Conservation (phyloP, 164 flowering plant species). For the Aristolochia contorta region DNA sequence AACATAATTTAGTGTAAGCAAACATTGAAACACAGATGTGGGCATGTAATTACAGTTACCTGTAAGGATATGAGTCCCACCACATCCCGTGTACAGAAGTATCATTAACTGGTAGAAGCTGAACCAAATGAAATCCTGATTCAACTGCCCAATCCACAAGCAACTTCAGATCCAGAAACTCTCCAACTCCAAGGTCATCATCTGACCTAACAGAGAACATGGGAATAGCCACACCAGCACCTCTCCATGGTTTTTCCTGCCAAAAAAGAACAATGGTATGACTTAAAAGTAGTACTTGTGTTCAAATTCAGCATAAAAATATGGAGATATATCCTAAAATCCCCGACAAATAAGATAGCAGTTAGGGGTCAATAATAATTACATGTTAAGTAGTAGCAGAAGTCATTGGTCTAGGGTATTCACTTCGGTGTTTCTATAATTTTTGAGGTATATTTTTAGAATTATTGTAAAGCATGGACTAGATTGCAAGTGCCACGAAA, state of each 20-base stretch:
- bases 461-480: no score
- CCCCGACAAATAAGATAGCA: no score
- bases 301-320: not conserved
- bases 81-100: slow-evolving; percentile 96
- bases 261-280: slow-evolving; percentile 2
- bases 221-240: slow-evolving; percentile 93
- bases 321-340: not conserved
- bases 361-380: no score
- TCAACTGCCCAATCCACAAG: slow-evolving; percentile 91
- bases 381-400: no score
- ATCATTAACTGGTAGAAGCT: slow-evolving; percentile 94
- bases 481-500: no score
- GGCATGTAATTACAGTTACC: slow-evolving; percentile 24
- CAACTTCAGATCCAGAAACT: slow-evolving; percentile 89
- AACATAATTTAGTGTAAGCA: no score
- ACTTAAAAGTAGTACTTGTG: not conserved
- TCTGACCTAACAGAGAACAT: slow-evolving; percentile 92
- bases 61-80: slow-evolving; percentile 99
- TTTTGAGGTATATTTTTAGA: no score
- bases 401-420: no score
- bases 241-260: slow-evolving; percentile 93
- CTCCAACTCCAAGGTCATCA: slow-evolving; percentile 92
- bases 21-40: no score
- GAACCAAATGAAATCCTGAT: slow-evolving; percentile 91
- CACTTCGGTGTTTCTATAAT: no score